Evolutionary conservation across 2,329 filamentous ascomycete species (phyloP).

Genomic region (Pseudogymnoascus sp.): DNA sequence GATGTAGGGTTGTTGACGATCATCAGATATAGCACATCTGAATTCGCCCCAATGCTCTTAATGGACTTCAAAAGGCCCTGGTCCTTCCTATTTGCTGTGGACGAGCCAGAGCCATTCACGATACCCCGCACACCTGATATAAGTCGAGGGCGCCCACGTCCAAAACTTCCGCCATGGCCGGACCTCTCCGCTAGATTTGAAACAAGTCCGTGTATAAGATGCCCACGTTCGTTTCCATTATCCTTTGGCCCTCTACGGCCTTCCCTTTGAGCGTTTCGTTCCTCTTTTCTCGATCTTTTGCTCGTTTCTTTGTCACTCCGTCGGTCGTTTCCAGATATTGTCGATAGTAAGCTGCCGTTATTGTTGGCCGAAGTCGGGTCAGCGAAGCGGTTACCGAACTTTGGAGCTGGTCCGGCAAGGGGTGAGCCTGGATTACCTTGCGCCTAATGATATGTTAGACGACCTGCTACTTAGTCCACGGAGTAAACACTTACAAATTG

Average conservation of each 20-base stretch:
- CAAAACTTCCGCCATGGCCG: not conserved
- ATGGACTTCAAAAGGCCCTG: not conserved
- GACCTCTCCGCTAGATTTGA: not conserved
- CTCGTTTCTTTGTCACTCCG: not conserved
- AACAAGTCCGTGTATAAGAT: not conserved
- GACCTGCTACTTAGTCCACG: not conserved
- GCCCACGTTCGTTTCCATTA: not conserved
- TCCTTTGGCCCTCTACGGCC: not conserved
- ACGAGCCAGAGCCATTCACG: not conserved
- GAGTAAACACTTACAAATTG: conserved; percentile 16
- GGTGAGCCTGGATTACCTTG: not conserved
- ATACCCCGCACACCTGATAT: not conserved
- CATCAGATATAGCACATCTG: conserved; percentile 46
- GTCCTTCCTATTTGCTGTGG: not conserved
- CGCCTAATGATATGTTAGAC: not conserved
- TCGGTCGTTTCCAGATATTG: not conserved
- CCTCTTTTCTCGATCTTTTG: not conserved
- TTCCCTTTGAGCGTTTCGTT: not conserved
- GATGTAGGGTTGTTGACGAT: conserved; percentile 43
- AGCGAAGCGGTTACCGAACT: conserved; percentile 42
- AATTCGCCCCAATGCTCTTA: not conserved
- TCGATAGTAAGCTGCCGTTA: conserved; percentile 31
- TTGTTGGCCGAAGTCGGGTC: conserved; percentile 48
- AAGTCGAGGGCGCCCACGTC: not conserved
- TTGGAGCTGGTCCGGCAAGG: conserved; percentile 8